Percentiles rank a stretch among this genome's conserved stretches.
phyloP scores from a whole-genome alignment of 768 basidiomycete species.

The Auricularia sp. region DNA sequence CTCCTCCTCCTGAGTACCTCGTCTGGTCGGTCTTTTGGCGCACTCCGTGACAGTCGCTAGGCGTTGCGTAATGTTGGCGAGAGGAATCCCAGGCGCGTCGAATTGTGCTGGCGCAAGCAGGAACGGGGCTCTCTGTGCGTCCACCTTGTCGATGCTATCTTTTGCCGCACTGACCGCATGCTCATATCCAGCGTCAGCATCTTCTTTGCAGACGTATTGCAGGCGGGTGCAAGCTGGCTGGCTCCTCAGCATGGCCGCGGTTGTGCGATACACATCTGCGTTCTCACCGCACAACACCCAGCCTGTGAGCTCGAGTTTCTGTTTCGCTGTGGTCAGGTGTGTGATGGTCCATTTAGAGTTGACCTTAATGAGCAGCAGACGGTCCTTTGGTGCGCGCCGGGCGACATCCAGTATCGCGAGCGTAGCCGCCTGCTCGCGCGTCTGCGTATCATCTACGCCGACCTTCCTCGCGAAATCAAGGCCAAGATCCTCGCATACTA shows the following conservation, averaged over 20 bases:
- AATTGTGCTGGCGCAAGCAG: background rate
- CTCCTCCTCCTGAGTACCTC: too few species aligned
- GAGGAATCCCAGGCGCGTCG: background rate
- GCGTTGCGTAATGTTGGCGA: background rate
- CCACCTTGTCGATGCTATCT: background rate
- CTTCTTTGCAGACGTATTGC: background rate
- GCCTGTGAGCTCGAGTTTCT: background rate
- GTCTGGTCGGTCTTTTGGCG: too few species aligned
- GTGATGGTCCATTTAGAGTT: background rate
- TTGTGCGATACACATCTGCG: conserved; percentile 1
- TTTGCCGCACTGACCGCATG: too few species aligned
- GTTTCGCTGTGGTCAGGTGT: background rate
- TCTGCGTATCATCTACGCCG: background rate
- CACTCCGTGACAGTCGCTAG: background rate
- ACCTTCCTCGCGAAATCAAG: background rate
- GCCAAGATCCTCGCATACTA: background rate
- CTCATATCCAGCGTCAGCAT: background rate
- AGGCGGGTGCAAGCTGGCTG: background rate
- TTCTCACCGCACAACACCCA: background rate
- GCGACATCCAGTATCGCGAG: background rate
- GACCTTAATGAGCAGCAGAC: background rate
- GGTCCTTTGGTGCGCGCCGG: background rate
- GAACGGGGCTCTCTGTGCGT: background rate
- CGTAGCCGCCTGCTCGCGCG: background rate
- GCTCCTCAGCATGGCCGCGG: conserved; percentile 7